Conservation (phyloP, 139 green algal genomes). For the Chlorella vulgaris region DNA sequence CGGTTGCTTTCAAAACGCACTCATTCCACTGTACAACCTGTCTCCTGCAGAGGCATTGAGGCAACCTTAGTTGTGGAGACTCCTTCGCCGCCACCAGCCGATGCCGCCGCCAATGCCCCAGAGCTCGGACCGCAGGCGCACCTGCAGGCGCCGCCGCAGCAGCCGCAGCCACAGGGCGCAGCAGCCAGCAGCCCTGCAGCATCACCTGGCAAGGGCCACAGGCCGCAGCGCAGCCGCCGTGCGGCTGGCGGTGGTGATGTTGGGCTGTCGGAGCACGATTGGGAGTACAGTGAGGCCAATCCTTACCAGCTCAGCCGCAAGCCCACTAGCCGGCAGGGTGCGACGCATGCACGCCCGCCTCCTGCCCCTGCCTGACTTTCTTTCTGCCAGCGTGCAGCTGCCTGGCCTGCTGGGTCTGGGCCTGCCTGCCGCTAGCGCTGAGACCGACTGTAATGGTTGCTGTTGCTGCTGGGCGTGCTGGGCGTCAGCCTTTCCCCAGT, state of each 20-base stretch:
- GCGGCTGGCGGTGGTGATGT: conserved; percentile 8
- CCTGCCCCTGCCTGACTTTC: background rate
- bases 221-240: background rate
- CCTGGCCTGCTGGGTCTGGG: too few species aligned
- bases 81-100: too few species aligned
- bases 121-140: background rate
- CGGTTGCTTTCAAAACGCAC: too few species aligned
- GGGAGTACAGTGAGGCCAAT: background rate
- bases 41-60: conserved; percentile 8
- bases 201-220: background rate
- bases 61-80: conserved; percentile 5
- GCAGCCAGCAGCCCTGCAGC: background rate
- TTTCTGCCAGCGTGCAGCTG: too few species aligned
- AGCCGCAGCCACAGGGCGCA: background rate
- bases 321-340: background rate
- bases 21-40: background rate
- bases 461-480: too few species aligned
- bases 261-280: background rate
- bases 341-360: background rate
- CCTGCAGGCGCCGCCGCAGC: background rate
- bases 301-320: conserved; percentile 4
- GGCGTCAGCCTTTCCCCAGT: background rate
- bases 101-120: background rate
- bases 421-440: too few species aligned
- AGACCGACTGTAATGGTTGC: too few species aligned